A percentile compares a stretch with the other conserved stretches of the same genome.
Evolutionary conservation across 129 eudicot genomes (phyloP).

Genomic region (Silybum marianum): DNA sequence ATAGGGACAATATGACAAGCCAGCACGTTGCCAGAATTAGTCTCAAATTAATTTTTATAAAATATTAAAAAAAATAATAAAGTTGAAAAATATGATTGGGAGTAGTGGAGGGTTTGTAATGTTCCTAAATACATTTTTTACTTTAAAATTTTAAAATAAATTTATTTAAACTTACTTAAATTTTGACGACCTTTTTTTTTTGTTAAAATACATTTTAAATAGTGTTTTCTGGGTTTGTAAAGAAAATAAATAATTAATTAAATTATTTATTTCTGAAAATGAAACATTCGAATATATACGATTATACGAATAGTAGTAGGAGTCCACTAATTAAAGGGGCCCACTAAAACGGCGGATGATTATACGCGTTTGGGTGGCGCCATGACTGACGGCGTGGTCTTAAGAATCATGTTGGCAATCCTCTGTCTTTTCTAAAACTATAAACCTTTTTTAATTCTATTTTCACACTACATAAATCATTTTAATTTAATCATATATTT

Average conservation of each 20-base stretch:
- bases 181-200: no score
- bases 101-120: constrained; percentile 41
- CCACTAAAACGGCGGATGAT: constrained; percentile 35
- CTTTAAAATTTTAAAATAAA: background rate
- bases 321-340: constrained; percentile 29
- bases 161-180: no score
- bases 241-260: background rate
- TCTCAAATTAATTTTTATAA: background rate
- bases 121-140: background rate
- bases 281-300: background rate
- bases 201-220: background rate
- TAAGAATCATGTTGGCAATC: constrained; percentile 24
- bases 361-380: constrained; percentile 39
- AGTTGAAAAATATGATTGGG: constrained; percentile 8
- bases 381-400: constrained; percentile 37
- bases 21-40: constrained; percentile 48
- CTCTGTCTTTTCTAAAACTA: background rate
- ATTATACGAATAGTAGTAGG: constrained; percentile 21
- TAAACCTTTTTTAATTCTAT: background rate
- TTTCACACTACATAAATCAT: no score
- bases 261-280: no score
- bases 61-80: background rate
- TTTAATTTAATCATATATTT: no score
- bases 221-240: background rate
- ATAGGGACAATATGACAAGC: constrained; percentile 40